phyloP scores from a whole-genome alignment of 2,329 filamentous ascomycete genomes.

The Amesomyces nigricolor region DNA sequence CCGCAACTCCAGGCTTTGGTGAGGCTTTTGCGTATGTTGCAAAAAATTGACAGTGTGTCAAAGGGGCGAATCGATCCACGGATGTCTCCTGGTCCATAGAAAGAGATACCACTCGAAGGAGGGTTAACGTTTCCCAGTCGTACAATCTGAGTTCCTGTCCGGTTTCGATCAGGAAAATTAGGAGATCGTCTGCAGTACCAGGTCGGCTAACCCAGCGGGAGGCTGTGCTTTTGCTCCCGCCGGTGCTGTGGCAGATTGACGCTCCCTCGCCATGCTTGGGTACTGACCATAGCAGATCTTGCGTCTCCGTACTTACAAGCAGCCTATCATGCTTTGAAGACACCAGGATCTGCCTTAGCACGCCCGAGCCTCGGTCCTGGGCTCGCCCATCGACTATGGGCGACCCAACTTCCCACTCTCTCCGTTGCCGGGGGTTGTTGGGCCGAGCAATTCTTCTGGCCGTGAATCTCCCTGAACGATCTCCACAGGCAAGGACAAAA shows the following conservation, averaged over 20 bases:
- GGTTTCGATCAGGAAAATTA: neutral
- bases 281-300: slow-evolving; percentile 19
- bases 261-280: neutral
- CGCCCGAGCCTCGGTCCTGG: neutral
- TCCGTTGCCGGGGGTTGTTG: neutral
- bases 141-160: neutral
- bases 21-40: neutral
- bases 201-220: neutral
- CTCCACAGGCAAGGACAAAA: slow-evolving; percentile 16
- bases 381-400: neutral
- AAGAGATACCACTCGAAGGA: neutral
- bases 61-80: neutral
- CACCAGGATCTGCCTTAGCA: slow-evolving; percentile 13
- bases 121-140: neutral
- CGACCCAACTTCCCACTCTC: slow-evolving; percentile 1
- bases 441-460: slow-evolving; percentile 11
- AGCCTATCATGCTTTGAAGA: slow-evolving; percentile 16
- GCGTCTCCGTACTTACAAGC: slow-evolving; percentile 14
- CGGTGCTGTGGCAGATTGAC: slow-evolving; percentile 3
- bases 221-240: neutral
- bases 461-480: slow-evolving; percentile 14
- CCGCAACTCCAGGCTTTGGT: too few species aligned
- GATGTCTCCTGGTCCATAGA: neutral
- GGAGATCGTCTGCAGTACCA: neutral
- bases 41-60: neutral